Evolutionary conservation across 2,329 filamentous ascomycete species (phyloP), one percentile per base, ranked within the genome.

Genomic region (Arthrobotrys entomopaga): DNA sequence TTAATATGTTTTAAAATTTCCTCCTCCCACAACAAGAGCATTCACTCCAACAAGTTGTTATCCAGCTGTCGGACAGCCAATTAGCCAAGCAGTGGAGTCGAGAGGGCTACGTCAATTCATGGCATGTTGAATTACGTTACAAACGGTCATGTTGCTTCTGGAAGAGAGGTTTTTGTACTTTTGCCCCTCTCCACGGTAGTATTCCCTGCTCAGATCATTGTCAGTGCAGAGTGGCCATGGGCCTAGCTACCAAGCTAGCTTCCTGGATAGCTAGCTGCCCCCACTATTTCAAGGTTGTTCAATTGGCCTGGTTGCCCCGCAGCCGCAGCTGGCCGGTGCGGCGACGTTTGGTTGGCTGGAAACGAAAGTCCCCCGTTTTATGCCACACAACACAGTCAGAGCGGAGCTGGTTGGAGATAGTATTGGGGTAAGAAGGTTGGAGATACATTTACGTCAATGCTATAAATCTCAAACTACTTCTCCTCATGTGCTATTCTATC

Each of bases 191-290:
- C 22, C 13, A n/a, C 22, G 15, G 43, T 54, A 38, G 29, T 63
- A 22, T 66, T 73, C 69, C 69, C 56, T 73, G 61, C 42, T 66
- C 69, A 57, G 69, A 73, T 73, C 69, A 73, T 66, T 61, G 54
- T 65, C 59, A 58, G 66, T 34, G 29, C 5, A 34, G 29, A 34
- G 24, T 26, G 40, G n/a, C 2, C 58, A 71, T 53, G 10, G 57
- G 64, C 22, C 56, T 58, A 48, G 58, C 66, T 61, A 19, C 50
- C 29, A 7, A 2, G 29, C 29, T 1, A 7, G 29, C 29, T 34
- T 34, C 50, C 24, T 57, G 65, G 54, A 50, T 52, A 50, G 40
- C 52, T 65, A 38, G 59, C 42, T 50, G 15, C 42, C 42, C 42
- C 42, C 42, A 46, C 42, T 13, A 46, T 3, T 15, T 5, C 42